Evolutionary conservation across 2,329 filamentous ascomycete species (phyloP).

Genomic region (Amauroascus niger): DNA sequence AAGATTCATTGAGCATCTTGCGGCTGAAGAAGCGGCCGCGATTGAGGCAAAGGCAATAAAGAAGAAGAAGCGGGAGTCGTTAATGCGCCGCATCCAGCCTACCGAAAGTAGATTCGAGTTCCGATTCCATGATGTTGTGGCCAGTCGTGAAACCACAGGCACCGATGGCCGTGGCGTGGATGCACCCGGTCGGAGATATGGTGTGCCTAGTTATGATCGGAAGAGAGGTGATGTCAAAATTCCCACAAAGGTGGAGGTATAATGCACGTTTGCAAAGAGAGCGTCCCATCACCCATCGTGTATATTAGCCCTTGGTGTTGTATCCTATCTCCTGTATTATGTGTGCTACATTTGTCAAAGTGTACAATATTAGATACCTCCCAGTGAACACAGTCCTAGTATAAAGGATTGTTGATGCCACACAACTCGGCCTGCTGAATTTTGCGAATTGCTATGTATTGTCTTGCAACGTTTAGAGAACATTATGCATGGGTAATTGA

Average conservation of each 20-base stretch:
- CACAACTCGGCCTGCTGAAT: no score
- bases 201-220: conserved; percentile 52
- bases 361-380: background rate
- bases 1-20: conserved; percentile 39
- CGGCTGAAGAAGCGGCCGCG: conserved; percentile 32
- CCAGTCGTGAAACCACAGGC: conserved; percentile 48
- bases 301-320: background rate
- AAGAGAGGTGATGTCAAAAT: conserved; percentile 57
- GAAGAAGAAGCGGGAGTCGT: conserved; percentile 37
- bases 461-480: no score
- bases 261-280: conserved; percentile 9
- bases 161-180: conserved; percentile 43
- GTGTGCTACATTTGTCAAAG: background rate
- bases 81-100: conserved; percentile 36
- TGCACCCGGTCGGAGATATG: conserved; percentile 52
- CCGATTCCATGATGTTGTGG: conserved; percentile 46
- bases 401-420: background rate
- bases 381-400: background rate
- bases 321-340: background rate
- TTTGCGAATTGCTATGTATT: no score
- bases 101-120: conserved; percentile 50
- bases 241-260: conserved; percentile 48
- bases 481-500: no score
- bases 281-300: background rate
- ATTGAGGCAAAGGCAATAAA: conserved; percentile 32